Base-by-base conservation (phyloP, 352 stramenopile species). In the Phytophthora hybrid region DNA sequence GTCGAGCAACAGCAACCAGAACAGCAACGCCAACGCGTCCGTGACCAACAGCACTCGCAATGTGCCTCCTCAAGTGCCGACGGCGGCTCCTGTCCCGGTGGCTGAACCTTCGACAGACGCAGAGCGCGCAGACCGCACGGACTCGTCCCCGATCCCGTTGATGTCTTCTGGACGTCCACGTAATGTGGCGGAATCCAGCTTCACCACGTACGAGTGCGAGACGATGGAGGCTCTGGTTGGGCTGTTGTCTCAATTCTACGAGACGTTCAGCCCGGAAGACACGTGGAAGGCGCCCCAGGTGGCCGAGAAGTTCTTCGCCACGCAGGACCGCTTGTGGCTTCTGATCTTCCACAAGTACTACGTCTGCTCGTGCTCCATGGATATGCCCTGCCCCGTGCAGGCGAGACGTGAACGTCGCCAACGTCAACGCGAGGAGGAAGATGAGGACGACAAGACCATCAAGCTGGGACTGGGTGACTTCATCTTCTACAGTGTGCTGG, bases 401-500 rank as follows among this genome's bases (percentile, higher is more conserved):
- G 77, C 76, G 44, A 83, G 85, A 39, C 84, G 88, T 31, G 83
- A 93, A 37, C 81, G 79, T 26, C 82, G 87, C 29, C 72, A 78
- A 60, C 80, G 74, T 18, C 76, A 78, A 46, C 82, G 88, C 37
- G 76, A 93, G 23, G 86, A 91, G 10, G 87, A 93, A 62, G 84
- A 74, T 14, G 78, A 79, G 13, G 69, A 79, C 34, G 88, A 91
- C 78, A 97, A 97, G 65, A 97, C 89, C 14, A 98, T 98, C 76
- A 94, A 98, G 74, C 75, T 98, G 21, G 96, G 96, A 21, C 79
- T 99, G 21, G 98, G 98, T 19, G 98, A 99, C 80, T 99, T 99
- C 76, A 98, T 99, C 59, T 99, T 99, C 76, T 99, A 99, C 85
- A 98, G 89, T 76, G 93, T 99, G 18, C 82, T 99, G 37, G 96